Evolutionary conservation across 192 early-diverging fungal genomes (phyloP), one percentile per base, ranked within the genome.

Genomic region (Podila horticola): DNA sequence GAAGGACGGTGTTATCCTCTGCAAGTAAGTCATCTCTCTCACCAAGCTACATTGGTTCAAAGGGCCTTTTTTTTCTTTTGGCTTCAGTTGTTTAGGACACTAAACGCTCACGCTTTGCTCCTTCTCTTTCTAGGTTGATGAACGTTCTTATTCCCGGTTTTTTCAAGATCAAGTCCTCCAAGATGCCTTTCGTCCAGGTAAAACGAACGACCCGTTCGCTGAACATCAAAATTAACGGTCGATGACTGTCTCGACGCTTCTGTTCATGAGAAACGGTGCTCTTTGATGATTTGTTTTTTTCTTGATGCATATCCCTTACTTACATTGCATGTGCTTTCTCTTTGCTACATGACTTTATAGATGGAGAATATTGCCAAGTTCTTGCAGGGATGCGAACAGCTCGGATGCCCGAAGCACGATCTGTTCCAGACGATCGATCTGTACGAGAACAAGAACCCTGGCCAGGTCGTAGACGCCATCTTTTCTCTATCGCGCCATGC

Each of bases 351-450:
- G 51, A 29, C 7, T 22, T 15, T 36, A 19, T 64, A 93, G 86
- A 95, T 95, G 94, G 94, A 95, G 72, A 95, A 95, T 76, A 94
- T 95, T 82, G 90, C 90, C 64, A 85, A 79, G 59, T 95, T 93
- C 76, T 85, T 95, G 60, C 45, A 70, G 58, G 90, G 88, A 10
- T 84, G 84, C 19, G 86, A 89, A 45, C 82, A 86, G 65, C 68
- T 93, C 26, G 94, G 94, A 38, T 91, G 92, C 48, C 93, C 92
- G 28, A 85, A 87, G 50, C 84, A 86, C 74, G 92, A 94, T 62
- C 85, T 90, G 5, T 95, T 95, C 79, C 93, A 94, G 79, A 95
- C 94, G 19, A 88, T 95, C 34, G 94, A 95, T 69, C 79, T 95
- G 55, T 95, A 86, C 72, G 94, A 95, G 68, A 82, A 84, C 62